Percentiles rank a stretch among this genome's conserved stretches.
These are phyloP conservation scores for Schizopora paradoxa DNA, from an alignment of 1,284 basidiomycete genomes.

Conservation along the genomic window DNA sequence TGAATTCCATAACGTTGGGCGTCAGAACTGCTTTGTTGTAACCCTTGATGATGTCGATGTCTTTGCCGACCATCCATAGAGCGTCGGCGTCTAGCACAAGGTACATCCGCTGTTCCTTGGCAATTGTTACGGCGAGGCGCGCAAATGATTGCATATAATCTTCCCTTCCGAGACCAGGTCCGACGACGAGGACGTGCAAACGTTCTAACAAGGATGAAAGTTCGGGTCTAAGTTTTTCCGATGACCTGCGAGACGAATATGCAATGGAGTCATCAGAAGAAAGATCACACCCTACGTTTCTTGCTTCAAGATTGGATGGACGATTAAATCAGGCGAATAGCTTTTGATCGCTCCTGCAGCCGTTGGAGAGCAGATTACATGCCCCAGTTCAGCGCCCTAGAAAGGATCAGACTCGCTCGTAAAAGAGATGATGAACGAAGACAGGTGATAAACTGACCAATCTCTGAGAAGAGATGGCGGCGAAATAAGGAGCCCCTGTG, in stretches of 20 bases:
- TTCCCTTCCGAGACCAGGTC: constrained; percentile 89
- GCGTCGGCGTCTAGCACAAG: constrained; percentile 94
- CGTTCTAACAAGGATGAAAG: constrained; percentile 74
- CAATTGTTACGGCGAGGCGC: constrained; percentile 46
- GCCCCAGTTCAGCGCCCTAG: constrained; percentile 89
- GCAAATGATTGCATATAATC: constrained; percentile 84
- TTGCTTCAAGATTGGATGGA: constrained; percentile 82
- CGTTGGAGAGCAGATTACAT: constrained; percentile 93
- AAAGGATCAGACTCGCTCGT: neutral
- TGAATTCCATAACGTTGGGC: constrained; percentile 94
- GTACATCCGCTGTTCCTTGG: constrained; percentile 56
- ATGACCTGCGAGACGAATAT: constrained; percentile 31
- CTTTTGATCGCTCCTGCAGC: constrained; percentile 92
- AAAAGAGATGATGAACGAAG: constrained; percentile 2
- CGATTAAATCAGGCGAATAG: constrained; percentile 93
- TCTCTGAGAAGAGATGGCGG: constrained; percentile 81
- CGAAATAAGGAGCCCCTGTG: constrained; percentile 94
- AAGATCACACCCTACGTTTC: constrained; percentile 36
- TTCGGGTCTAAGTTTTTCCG: constrained; percentile 47
- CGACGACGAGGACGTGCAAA: constrained; percentile 88
- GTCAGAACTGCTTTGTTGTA: constrained; percentile 83
- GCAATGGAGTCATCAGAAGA: constrained; percentile 8
- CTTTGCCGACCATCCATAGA: constrained; percentile 73
- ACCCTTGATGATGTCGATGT: constrained; percentile 70
- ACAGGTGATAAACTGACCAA: constrained; percentile 46